Percentiles rank a stretch among this genome's conserved stretches.
These are phyloP conservation scores for Knoxia roxburghii DNA, from an alignment of 257 asterid species.

Conservation along the genomic window DNA sequence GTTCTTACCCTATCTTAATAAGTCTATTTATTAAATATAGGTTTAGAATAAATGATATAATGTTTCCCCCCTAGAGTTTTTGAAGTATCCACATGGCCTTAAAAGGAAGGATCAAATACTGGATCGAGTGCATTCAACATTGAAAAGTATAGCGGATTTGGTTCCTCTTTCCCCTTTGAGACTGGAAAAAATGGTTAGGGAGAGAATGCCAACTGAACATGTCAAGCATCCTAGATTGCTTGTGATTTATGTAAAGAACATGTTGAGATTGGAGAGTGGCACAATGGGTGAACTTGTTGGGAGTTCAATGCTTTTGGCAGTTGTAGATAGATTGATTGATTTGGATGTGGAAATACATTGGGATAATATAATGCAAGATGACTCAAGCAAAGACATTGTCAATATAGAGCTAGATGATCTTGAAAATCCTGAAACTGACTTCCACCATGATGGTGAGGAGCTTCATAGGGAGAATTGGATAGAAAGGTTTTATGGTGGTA, in stretches of 20 bases:
- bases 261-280: constrained; percentile 73
- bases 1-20: no score
- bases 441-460: constrained; percentile 49
- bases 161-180: constrained; percentile 78
- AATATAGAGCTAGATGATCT: constrained; percentile 88
- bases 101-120: constrained; percentile 70
- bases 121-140: constrained; percentile 68
- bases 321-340: constrained; percentile 66
- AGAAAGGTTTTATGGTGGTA: constrained; percentile 50
- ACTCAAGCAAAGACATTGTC: constrained; percentile 69
- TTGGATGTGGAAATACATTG: constrained; percentile 85
- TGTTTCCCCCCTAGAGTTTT: constrained; percentile 49
- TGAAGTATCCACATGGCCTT: constrained; percentile 56
- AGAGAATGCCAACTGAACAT: constrained; percentile 52
- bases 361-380: constrained; percentile 75
- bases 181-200: constrained; percentile 55
- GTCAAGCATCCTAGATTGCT: constrained; percentile 36
- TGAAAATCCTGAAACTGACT: constrained; percentile 44
- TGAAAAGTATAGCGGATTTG: constrained; percentile 54
- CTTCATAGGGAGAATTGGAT: constrained; percentile 46
- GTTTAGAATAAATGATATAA: no score
- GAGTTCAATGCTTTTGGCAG: constrained; percentile 48
- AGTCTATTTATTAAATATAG: no score
- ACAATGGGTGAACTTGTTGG: constrained; percentile 61
- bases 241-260: constrained; percentile 69